Evolutionary conservation across 2,329 filamentous ascomycete genomes (phyloP).

Genomic region (Apiospora kogelbergensis): DNA sequence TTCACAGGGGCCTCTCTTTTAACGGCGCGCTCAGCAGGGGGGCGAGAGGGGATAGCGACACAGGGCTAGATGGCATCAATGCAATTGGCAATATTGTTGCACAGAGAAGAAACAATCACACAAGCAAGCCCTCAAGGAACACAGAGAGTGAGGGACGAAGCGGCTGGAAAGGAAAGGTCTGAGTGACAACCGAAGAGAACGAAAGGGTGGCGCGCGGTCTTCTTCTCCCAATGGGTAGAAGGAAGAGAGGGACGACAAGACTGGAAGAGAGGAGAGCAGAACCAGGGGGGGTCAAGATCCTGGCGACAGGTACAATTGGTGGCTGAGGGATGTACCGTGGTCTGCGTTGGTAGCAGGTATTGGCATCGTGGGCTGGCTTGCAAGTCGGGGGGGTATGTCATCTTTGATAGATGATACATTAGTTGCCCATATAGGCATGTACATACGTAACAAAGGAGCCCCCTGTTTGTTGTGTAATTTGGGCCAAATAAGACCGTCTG

Average conservation of each 20-base stretch:
- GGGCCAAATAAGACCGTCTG: neutral
- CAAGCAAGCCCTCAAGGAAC: neutral
- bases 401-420: neutral
- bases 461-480: slow-evolving; percentile 4
- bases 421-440: neutral
- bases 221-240: neutral
- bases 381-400: neutral
- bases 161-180: slow-evolving; percentile 1
- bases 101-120: slow-evolving; percentile 4
- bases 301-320: neutral
- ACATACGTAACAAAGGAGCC: neutral
- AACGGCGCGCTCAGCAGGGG: neutral
- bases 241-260: neutral
- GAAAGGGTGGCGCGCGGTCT: neutral
- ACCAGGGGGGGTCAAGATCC: neutral
- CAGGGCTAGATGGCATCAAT: neutral
- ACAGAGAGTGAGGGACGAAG: neutral
- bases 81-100: slow-evolving; percentile 3
- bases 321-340: neutral
- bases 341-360: slow-evolving; percentile 1
- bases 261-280: neutral
- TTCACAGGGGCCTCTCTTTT: neutral
- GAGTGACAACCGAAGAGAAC: neutral
- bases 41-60: neutral
- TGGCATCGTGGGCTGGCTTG: neutral